Conservation (phyloP, 208 protist genomes). For the Herpetomonas tarakana region DNA sequence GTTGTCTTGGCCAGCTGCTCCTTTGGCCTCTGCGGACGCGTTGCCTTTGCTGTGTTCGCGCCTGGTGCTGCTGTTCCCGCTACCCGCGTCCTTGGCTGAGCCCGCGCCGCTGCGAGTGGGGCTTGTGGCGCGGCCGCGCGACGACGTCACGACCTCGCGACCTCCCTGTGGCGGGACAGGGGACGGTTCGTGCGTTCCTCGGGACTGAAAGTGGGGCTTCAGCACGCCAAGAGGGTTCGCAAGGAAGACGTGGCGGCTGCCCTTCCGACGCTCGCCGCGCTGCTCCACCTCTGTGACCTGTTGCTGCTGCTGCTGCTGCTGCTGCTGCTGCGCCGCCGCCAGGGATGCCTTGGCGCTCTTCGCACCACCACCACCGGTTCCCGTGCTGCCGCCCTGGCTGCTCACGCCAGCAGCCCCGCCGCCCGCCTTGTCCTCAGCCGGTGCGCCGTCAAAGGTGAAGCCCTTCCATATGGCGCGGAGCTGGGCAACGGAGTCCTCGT, state of each 20-base stretch:
- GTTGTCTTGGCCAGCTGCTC: neutral
- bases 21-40: neutral
- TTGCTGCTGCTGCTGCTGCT: neutral
- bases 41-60: neutral
- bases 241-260: neutral
- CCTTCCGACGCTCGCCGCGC: neutral
- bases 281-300: slow-evolving; percentile 18
- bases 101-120: neutral
- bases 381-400: neutral
- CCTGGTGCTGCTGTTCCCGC: neutral
- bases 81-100: neutral
- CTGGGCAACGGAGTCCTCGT: slow-evolving; percentile 24
- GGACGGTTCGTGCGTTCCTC: no score
- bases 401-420: slow-evolving; percentile 16
- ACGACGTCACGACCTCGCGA: neutral
- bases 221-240: neutral
- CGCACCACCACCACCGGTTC: neutral
- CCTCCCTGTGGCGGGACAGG: neutral
- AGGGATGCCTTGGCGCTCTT: neutral
- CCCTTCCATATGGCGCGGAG: slow-evolving; percentile 31
- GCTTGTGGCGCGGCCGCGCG: neutral
- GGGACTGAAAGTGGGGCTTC: neutral
- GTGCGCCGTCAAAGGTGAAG: neutral
- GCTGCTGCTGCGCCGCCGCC: slow-evolving; percentile 1
- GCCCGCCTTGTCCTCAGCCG: slow-evolving; percentile 3